Evolutionary conservation across 1,139 yeast genomes (phyloP).

Genomic region (Candida pseudocylindracea): DNA sequence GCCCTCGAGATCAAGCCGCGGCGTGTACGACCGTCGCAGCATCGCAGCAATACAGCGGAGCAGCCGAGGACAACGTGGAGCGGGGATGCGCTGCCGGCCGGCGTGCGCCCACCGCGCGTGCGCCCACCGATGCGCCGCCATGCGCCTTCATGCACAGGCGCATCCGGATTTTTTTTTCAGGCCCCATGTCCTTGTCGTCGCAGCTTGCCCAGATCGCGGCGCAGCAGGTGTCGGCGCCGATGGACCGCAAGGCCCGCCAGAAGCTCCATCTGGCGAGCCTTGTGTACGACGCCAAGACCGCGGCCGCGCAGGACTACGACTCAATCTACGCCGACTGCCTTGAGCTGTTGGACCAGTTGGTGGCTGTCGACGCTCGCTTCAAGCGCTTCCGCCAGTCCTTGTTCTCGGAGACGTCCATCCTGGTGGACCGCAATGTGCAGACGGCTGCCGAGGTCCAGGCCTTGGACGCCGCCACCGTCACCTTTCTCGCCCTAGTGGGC

Average conservation of each 20-base stretch:
- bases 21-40: no score
- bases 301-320: conserved; percentile 86
- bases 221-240: conserved; percentile 47
- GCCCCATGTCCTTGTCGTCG: conserved; percentile 40
- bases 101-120: no score
- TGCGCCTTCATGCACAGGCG: no score
- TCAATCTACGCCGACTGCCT: conserved; percentile 47
- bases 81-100: no score
- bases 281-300: conserved; percentile 67
- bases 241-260: conserved; percentile 73
- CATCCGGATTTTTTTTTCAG: no score
- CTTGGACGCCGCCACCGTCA: conserved; percentile 50
- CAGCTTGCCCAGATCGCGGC: conserved; percentile 61
- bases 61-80: no score
- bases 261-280: conserved; percentile 77
- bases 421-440: conserved; percentile 64
- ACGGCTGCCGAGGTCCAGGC: conserved; percentile 52
- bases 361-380: conserved; percentile 53
- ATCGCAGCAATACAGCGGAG: no score
- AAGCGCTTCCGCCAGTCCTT: conserved; percentile 43
- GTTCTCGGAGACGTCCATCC: conserved; percentile 62
- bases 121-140: no score
- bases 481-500: conserved; percentile 54
- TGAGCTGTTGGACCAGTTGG: conserved; percentile 60
- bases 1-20: no score